Percentiles rank a stretch among this genome's conserved stretches.
Conservation (phyloP, 805 yeast species). For the Candida bentonensis region DNA sequence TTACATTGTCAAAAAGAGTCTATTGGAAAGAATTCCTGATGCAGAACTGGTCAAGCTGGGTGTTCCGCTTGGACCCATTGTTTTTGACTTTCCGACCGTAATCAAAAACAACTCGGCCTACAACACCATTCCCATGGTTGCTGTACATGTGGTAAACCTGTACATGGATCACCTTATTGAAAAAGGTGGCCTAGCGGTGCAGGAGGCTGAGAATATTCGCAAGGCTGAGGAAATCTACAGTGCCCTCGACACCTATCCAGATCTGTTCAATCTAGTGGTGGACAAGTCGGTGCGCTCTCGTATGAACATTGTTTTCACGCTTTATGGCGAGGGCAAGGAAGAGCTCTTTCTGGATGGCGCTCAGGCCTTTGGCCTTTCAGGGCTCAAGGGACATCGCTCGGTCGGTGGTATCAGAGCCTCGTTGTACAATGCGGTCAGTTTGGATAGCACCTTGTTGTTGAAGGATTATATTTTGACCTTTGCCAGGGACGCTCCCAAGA, state of each 20-base stretch:
- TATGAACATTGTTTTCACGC: conserved; percentile 88
- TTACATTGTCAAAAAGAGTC: conserved; percentile 73
- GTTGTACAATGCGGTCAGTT: conserved; percentile 71
- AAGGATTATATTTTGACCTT: conserved; percentile 45
- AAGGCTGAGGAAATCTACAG: conserved; percentile 56
- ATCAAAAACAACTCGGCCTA: conserved; percentile 85
- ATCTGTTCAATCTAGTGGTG: conserved; percentile 55
- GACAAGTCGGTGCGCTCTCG: conserved; percentile 51
- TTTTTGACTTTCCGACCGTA: conserved; percentile 74
- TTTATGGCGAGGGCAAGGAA: conserved; percentile 49
- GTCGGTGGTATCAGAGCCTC: conserved; percentile 97
- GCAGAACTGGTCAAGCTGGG: conserved; percentile 43
- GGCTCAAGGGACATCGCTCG: conserved; percentile 90
- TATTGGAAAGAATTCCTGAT: conserved; percentile 49
- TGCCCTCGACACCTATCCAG: conserved; percentile 52
- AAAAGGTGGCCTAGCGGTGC: conserved; percentile 59
- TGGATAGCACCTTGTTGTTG: conserved; percentile 43
- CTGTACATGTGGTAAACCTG: conserved; percentile 71
- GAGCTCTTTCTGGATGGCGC: conserved; percentile 60
- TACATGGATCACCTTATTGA: conserved; percentile 50
- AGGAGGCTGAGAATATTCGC: conserved; percentile 38
- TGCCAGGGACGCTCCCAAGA: conserved; percentile 26
- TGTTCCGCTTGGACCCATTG: conserved; percentile 78
- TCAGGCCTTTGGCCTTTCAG: conserved; percentile 41
- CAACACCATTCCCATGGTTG: conserved; percentile 91